A percentile compares a stretch with the other conserved stretches of the same genome.
Evolutionary conservation across 768 basidiomycete genomes (phyloP).

Genomic region (Termitomyces sp.): DNA sequence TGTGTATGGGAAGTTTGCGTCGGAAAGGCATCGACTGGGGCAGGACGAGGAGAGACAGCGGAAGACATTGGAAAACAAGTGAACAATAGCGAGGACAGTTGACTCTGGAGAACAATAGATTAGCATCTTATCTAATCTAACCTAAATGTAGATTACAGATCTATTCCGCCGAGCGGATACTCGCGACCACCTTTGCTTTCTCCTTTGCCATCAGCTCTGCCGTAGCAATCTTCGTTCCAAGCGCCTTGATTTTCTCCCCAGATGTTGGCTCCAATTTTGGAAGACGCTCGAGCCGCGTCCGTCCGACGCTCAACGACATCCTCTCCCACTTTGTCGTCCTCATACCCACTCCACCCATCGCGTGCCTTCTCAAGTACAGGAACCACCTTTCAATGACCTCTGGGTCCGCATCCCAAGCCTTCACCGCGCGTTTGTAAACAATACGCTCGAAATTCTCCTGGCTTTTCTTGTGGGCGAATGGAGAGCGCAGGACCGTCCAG

Average conservation of each 20-base stretch:
- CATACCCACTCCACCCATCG: conserved; percentile 84
- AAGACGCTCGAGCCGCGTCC: conserved; percentile 18
- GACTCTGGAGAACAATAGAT: conserved; percentile 4
- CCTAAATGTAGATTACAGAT: background rate
- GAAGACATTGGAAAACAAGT: conserved; percentile 14
- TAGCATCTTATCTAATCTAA: conserved; percentile 7
- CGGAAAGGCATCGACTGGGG: conserved; percentile 52
- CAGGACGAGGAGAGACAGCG: conserved; percentile 12
- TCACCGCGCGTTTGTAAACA: conserved; percentile 81
- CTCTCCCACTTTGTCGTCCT: conserved; percentile 74
- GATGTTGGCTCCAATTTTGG: conserved; percentile 19
- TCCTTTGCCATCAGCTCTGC: conserved; percentile 18
- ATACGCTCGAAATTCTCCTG: conserved; percentile 93
- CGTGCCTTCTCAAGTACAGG: conserved; percentile 69
- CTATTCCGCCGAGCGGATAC: background rate
- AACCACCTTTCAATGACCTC: conserved; percentile 79
- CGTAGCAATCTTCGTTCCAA: conserved; percentile 27
- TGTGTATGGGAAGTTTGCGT: conserved; percentile 63
- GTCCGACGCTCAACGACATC: conserved; percentile 46
- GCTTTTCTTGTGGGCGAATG: conserved; percentile 89
- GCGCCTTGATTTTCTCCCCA: conserved; percentile 19
- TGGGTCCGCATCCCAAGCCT: conserved; percentile 84
- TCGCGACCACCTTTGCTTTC: background rate
- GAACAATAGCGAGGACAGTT: conserved; percentile 1
- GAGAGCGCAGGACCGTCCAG: conserved; percentile 82